These are phyloP conservation scores for Diphasiastrum complanatum DNA, from an alignment of 83 land plant species.

Conservation along the genomic window DNA sequence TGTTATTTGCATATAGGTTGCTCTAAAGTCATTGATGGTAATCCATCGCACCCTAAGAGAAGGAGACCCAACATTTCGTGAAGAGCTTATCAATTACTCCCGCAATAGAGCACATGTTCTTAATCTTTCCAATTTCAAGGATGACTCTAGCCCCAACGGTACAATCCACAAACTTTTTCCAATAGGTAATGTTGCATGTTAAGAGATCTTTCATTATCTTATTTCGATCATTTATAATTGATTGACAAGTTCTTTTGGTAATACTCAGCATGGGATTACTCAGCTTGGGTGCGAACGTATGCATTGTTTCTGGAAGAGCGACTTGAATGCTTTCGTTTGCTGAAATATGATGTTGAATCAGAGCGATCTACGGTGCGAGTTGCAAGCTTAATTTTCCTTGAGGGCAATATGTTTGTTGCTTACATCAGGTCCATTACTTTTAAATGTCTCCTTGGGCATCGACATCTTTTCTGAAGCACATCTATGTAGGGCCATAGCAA, in stretches of 20 bases:
- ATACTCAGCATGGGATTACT: slow-evolving; percentile 26
- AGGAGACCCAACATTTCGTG: slow-evolving; percentile 77
- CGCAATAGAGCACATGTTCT: slow-evolving; percentile 50
- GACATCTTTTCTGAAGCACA: too few relatives aligned
- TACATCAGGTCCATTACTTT: background rate
- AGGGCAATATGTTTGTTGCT: background rate
- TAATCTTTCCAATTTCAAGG: slow-evolving; percentile 74
- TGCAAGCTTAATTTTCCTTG: background rate
- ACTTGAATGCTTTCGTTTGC: slow-evolving; percentile 19
- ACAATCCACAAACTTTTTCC: too few relatives aligned
- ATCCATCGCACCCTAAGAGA: slow-evolving; percentile 68
- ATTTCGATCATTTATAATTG: too few relatives aligned
- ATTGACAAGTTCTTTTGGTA: background rate
- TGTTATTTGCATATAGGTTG: slow-evolving; percentile 45
- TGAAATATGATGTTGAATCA: slow-evolving; percentile 27
- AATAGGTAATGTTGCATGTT: too few relatives aligned
- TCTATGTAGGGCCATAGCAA: slow-evolving; percentile 33
- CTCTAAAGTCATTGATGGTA: slow-evolving; percentile 64
- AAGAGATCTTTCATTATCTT: too few relatives aligned
- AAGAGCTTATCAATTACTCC: slow-evolving; percentile 61
- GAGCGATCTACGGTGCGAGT: slow-evolving; percentile 17
- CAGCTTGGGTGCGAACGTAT: slow-evolving; percentile 23
- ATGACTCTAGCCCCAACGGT: slow-evolving; percentile 88
- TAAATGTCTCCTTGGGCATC: slow-evolving; percentile 1
- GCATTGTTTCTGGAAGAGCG: slow-evolving; percentile 26